Evolutionary conservation across 208 protist genomes (phyloP).

Genomic region (Strigomonas culicis): DNA sequence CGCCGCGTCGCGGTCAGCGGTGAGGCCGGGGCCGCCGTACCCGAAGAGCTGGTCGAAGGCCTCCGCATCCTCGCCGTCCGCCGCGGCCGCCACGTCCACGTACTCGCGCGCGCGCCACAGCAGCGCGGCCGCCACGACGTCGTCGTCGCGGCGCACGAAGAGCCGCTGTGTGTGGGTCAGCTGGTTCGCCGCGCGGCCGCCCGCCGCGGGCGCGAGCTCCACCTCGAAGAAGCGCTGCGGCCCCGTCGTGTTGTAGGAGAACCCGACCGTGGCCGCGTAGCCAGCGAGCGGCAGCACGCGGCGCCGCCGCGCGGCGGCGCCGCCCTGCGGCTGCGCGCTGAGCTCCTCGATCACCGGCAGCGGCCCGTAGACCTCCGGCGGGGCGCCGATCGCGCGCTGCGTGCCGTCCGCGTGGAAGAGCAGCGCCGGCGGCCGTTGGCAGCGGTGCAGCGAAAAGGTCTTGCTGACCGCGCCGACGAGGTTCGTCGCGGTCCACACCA

Average conservation of each 20-base stretch:
- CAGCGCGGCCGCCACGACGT: not conserved
- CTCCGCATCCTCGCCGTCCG: not conserved
- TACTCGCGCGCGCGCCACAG: slow-evolving; percentile 4
- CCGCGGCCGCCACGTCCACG: not conserved
- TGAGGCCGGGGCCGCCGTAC: not conserved
- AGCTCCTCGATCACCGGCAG: slow-evolving; percentile 20
- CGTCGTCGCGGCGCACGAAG: not conserved
- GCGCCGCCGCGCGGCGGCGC: not conserved
- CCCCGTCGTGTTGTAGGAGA: slow-evolving; percentile 64
- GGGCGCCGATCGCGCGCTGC: slow-evolving; percentile 20
- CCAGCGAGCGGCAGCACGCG: slow-evolving; percentile 65
- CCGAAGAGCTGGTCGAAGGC: not conserved
- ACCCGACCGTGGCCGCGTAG: slow-evolving; percentile 36
- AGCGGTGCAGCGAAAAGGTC: slow-evolving; percentile 80
- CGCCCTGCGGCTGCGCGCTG: not conserved
- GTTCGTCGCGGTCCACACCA: slow-evolving; percentile 66
- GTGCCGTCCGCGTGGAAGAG: slow-evolving; percentile 45
- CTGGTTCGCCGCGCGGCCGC: slow-evolving; percentile 6
- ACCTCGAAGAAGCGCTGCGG: slow-evolving; percentile 55
- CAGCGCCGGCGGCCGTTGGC: slow-evolving; percentile 57
- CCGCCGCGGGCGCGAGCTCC: slow-evolving; percentile 24
- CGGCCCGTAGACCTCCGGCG: slow-evolving; percentile 23
- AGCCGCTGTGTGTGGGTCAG: not conserved
- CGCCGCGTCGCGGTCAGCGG: not conserved
- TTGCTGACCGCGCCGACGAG: slow-evolving; percentile 48